Conservation (phyloP, 2,329 filamentous ascomycete genomes). For the Cryphonectria carpinicola region DNA sequence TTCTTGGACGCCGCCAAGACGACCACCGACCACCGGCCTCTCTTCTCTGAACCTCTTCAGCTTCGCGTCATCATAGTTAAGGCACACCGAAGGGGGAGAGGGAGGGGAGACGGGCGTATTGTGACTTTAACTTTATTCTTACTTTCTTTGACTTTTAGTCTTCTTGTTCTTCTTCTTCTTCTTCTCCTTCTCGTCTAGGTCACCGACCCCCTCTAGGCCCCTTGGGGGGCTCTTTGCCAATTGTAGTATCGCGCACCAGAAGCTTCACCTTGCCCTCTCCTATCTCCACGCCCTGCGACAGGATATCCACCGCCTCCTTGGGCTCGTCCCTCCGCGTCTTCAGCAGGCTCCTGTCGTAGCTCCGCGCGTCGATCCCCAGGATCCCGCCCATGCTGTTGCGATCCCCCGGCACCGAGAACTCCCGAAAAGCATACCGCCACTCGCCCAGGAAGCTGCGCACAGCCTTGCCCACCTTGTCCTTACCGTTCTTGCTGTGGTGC, state of each 20-base stretch:
- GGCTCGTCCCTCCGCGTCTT: constrained; percentile 50
- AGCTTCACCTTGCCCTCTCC: constrained; percentile 69
- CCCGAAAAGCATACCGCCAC: constrained; percentile 93
- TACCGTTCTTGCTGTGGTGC: constrained; percentile 97
- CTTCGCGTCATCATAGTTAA: not conserved
- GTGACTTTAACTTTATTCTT: constrained; percentile 32
- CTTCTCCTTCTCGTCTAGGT: constrained; percentile 10
- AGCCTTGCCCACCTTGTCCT: constrained; percentile 97
- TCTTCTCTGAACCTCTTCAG: not conserved
- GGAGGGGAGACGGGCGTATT: not conserved
- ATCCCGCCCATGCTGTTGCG: constrained; percentile 80
- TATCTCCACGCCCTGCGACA: constrained; percentile 69
- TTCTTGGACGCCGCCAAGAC: not conserved
- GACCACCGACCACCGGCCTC: not conserved
- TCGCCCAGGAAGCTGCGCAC: constrained; percentile 90
- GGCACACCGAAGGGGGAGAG: too few relatives aligned
- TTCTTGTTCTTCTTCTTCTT: not conserved
- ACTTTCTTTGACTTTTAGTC: constrained; percentile 14
- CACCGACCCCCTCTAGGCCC: constrained; percentile 47
- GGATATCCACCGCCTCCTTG: constrained; percentile 56
- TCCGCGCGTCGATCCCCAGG: constrained; percentile 68
- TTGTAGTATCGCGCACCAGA: constrained; percentile 57
- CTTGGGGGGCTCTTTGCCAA: constrained; percentile 54
- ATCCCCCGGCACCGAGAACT: constrained; percentile 96
- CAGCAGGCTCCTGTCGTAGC: constrained; percentile 65